phyloP scores from a whole-genome alignment of 495 filamentous ascomycete species.

The Penicillium paradoxum region DNA sequence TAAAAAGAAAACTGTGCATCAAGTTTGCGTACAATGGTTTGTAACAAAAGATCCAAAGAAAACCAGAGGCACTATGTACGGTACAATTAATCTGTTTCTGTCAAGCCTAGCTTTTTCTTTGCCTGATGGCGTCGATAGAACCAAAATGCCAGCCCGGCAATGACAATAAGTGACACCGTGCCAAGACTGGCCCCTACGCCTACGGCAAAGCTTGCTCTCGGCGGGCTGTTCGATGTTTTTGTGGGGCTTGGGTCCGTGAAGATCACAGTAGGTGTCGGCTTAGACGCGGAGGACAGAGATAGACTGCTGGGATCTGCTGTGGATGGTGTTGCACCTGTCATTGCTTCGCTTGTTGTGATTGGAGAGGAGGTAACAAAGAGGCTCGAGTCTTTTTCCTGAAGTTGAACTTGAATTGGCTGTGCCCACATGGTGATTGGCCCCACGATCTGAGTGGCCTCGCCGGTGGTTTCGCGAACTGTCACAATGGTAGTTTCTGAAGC shows the following conservation, averaged over 20 bases:
- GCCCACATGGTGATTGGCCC: conserved; percentile 28
- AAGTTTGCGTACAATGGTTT: neutral
- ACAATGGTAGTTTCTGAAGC: conserved; percentile 2
- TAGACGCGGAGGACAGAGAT: too few relatives aligned
- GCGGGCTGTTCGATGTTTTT: too few relatives aligned
- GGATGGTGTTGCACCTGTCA: neutral
- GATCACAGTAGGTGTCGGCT: too few relatives aligned
- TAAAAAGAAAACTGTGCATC: neutral
- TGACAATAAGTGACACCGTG: neutral
- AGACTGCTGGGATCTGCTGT: too few relatives aligned
- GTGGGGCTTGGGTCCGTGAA: too few relatives aligned
- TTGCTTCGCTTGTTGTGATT: neutral
- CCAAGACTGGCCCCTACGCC: conserved; percentile 11
- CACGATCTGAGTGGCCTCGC: conserved; percentile 3
- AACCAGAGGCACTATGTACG: neutral
- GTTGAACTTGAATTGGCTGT: conserved; percentile 16
- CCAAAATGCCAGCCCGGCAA: neutral
- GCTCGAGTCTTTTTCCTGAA: conserved; percentile 4
- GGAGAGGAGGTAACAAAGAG: conserved; percentile 7
- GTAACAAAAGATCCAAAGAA: neutral
- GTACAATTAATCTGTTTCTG: neutral
- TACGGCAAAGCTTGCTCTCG: conserved; percentile 6
- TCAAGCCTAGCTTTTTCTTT: neutral
- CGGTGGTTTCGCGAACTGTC: conserved; percentile 1
- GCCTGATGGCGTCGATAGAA: neutral